Base-by-base conservation (phyloP, 1,284 basidiomycete species). In the Apiotrichum brassicae region DNA sequence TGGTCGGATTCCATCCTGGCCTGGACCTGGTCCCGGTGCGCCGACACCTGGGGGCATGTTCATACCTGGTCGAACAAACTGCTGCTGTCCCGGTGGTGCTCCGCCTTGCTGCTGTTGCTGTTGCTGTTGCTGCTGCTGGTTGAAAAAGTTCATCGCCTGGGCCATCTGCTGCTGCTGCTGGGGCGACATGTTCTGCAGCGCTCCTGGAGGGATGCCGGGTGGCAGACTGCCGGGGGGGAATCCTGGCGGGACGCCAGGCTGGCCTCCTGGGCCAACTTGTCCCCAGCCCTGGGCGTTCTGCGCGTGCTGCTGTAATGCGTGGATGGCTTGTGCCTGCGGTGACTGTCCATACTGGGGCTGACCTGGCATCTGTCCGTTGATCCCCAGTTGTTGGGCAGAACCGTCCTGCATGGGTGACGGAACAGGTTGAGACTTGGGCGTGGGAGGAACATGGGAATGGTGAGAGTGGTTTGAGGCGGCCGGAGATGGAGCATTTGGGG, bases 151-250 rank as follows among this genome's bases (percentile, higher is more conserved):
- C 57, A 66, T 59, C 4, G 62, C 64, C 23, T 60, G 56, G 14
- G 58, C 56, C 62, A 64, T 63, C 41, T 64, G 64, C 40, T 62
- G 60, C 47, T 64, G 64, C 35, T 66, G 64, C 28, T 59, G 55
- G 0, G 59, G 57, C 13, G 61, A 59, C 42, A 61, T 46, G 46
- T 52, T 53, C 32, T 54, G 52, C 25, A 51, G 25, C 2, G 41
- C 48, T 2, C 34, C 37, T 1, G 49, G 49, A 20, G 48, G 48
- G 4, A 50, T 46, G 23, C 48, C 48, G 1, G 48, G 48, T 14
- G 50, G 51, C 14, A 55, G 33, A 13, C 18, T 40, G 12, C 53
- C 53, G 14, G 53, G 53, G 9, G 53, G 53, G 45, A 54, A 54
- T 2, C 43, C 48, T 22, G 26, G 18, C 23, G 26, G 14, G 16